phyloP scores from a whole-genome alignment of 441 rosid species.

The Cnidoscolus chayamansa region DNA sequence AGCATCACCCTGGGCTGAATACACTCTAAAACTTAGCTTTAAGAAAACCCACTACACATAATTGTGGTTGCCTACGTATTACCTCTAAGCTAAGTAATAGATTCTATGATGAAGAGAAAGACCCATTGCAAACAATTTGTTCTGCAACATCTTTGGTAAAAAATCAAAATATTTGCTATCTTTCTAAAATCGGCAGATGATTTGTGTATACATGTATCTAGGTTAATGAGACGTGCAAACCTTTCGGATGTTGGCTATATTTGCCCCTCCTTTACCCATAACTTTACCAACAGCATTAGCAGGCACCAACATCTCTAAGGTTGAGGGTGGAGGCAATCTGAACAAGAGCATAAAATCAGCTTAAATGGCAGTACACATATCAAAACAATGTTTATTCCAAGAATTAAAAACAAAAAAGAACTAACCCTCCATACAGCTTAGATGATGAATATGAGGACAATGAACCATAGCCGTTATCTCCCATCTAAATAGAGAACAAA shows the following conservation, averaged over 20 bases:
- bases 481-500: conserved; percentile 39
- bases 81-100: neutral
- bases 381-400: neutral
- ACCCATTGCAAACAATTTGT: neutral
- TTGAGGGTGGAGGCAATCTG: conserved; percentile 61
- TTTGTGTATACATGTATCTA: neutral
- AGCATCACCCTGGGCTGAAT: neutral
- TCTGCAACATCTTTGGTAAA: neutral
- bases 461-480: conserved; percentile 66
- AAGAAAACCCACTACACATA: neutral
- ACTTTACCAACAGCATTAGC: conserved; percentile 82
- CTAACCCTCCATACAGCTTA: conserved; percentile 74
- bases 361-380: conserved; percentile 10
- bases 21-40: neutral
- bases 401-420: conserved; percentile 19
- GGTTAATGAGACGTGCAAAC: conserved; percentile 32
- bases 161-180: neutral
- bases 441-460: conserved; percentile 69
- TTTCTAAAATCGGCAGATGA: neutral
- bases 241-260: conserved; percentile 82
- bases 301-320: conserved; percentile 76
- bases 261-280: conserved; percentile 87
- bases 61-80: neutral
- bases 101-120: neutral
- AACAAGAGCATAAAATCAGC: conserved; percentile 18